Evolutionary conservation across 306 rosid genomes (phyloP), one percentile per base, ranked within the genome.

Genomic region (Malus fusca): DNA sequence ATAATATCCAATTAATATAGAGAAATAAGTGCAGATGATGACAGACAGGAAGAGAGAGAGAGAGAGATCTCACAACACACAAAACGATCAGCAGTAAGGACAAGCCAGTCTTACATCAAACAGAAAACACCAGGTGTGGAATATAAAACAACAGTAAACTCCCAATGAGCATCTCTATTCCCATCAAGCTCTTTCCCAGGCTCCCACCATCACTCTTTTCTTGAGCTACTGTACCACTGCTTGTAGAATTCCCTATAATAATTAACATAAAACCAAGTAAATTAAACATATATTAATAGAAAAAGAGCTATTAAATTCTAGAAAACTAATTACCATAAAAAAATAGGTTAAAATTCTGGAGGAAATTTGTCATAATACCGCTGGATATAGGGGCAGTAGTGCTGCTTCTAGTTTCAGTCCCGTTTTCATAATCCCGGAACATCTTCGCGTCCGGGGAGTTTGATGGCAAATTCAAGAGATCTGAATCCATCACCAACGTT

Each of bases 381-480:
- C 75, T 74, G n/a, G 85, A 15, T 43, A 22, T 18, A 0, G 89
- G 53, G 31, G 84, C 6, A 12, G 82, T 28, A 40, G 80, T 18
- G 48, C 28, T 51, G 30, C 43, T 48, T 15, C 19, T 84, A 7
- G 69, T 73, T 28, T 40, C 70, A 30, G 48, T 33, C 43, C 44
- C 23, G 23, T 79, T 76, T 6, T 79, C 65, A 53, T 13, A 43
- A 3, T 75, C 94, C 77, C 72, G 66, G 79, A 92, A 92, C 67
- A 86, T 62, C 82, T 90, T 92, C 17, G 94, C 95, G 0, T 84
- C 85, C 0, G 69, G 8, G 8, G 96, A 93, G 71, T 84, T 89
- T 3, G 95, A 92, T 58, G 84, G 21, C 89, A 93, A 83, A 68
- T 90, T 92, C 81, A 93, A 74, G 67, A 93, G 75, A 77, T 88